Base-by-base conservation (phyloP, 805 yeast species). In the Candida ficus region DNA sequence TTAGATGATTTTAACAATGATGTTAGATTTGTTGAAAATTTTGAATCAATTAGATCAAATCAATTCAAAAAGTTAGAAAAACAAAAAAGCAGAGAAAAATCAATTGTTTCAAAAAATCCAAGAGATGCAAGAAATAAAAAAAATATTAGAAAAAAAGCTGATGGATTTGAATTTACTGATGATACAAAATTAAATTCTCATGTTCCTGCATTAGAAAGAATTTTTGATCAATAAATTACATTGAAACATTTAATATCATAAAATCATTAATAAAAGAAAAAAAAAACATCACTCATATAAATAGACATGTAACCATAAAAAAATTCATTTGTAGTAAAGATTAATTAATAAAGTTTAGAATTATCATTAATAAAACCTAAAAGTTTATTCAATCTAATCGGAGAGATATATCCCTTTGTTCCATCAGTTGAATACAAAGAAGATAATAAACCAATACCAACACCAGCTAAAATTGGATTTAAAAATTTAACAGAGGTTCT, bases 1-100 rank as follows among this genome's bases (percentile, higher is more conserved):
- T n/a, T 47, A n/a, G 51, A 47, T 35, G 43, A 40, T 20, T 30
- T 29, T 30, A 29, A 39, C 18, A 27, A 29, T 14, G 45, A 46
- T 25, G 32, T 32, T 2, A 28, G 35, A 19, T 14, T 35, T 9
- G 18, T 33, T 14, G 29, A 29, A 7, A 9, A 29, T 4, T 14
- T 40, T 10, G 32, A 33, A 16, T 6, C 11, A 4, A 5, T 41
- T 12, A 32, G 21, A 29, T 12, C 5, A 34, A 22, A 14, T 20
- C 19, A 19, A 19, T 10, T 10, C 4, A 18, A 18, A 30, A 38
- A 30, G 13, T 8, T 9, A 19, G 30, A 34, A 26, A 18, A 29
- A 13, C 39, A 36, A 22, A 21, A 11, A 7, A 35, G n/a, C 4
- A 27, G 32, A 27, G 17, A 12, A 4, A 18, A 14, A 7, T 9